Evolutionary conservation across 1,284 basidiomycete genomes (phyloP).

Genomic region (Amylostereum chailletii): DNA sequence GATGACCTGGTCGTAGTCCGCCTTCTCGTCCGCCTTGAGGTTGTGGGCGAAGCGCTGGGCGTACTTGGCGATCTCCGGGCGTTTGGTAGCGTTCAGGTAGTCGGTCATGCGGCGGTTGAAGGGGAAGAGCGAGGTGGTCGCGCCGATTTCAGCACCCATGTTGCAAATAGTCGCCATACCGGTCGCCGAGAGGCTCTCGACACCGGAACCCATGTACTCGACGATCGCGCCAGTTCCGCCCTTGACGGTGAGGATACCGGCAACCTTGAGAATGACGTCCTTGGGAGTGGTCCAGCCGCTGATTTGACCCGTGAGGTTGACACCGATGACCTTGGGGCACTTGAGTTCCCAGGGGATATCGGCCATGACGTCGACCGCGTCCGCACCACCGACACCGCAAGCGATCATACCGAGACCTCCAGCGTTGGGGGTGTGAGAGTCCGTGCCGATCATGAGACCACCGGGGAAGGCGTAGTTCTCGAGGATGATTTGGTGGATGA

Average conservation of each 20-base stretch:
- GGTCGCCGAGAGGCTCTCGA: constrained; percentile 94
- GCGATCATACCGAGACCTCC: constrained; percentile 99
- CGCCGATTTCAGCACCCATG: constrained; percentile 99
- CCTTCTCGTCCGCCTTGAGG: constrained; percentile 81
- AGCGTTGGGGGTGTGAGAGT: constrained; percentile 98
- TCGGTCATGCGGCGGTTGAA: constrained; percentile 93
- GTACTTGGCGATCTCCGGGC: constrained; percentile 82
- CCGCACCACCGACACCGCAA: constrained; percentile 98
- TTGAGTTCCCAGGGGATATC: constrained; percentile 98
- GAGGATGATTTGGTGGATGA: constrained; percentile 95
- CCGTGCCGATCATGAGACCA: constrained; percentile 99
- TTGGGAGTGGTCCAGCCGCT: constrained; percentile 97
- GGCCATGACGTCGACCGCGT: constrained; percentile 99
- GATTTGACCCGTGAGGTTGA: constrained; percentile 94
- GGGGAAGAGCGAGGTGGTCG: constrained; percentile 98
- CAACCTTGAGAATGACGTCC: constrained; percentile 96
- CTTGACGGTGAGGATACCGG: constrained; percentile 90
- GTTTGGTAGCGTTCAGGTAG: constrained; percentile 93
- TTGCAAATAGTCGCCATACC: constrained; percentile 99
- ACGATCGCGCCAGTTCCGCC: constrained; percentile 96
- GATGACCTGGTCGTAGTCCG: constrained; percentile 92
- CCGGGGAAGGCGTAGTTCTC: constrained; percentile 99
- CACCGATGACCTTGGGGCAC: constrained; percentile 98
- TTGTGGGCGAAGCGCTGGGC: constrained; percentile 89
- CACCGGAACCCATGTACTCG: constrained; percentile 90